Evolutionary conservation across 1,139 yeast genomes (phyloP).

Genomic region (Zygosaccharomyces sapae): DNA sequence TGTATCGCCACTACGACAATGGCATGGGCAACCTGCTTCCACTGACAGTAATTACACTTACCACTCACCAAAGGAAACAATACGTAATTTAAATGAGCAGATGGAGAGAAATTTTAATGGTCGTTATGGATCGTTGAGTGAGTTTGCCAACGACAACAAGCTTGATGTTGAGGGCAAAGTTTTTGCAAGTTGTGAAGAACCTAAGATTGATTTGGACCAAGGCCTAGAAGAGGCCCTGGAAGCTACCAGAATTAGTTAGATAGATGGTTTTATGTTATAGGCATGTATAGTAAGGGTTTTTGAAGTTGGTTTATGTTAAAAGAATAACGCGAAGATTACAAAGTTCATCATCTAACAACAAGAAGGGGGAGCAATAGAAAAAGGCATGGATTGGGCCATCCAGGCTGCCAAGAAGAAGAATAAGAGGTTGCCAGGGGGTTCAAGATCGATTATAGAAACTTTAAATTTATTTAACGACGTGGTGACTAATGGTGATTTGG

Average conservation of each 20-base stretch:
- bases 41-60: constrained; percentile 6
- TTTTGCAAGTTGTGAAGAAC: constrained; percentile 27
- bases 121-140: constrained; percentile 19
- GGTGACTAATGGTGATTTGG: constrained; percentile 21
- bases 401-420: constrained; percentile 31
- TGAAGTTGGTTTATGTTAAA: background rate
- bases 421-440: constrained; percentile 28
- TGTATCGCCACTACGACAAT: constrained; percentile 5
- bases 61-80: constrained; percentile 21
- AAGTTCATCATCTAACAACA: constrained; percentile 3
- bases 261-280: background rate
- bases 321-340: constrained; percentile 2
- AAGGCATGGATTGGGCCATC: constrained; percentile 33
- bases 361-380: background rate
- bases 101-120: constrained; percentile 29
- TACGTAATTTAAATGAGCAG: constrained; percentile 29
- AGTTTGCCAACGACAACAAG: constrained; percentile 24
- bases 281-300: background rate
- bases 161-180: constrained; percentile 20
- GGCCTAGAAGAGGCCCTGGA: constrained; percentile 3
- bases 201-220: constrained; percentile 19
- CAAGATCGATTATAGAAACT: constrained; percentile 34
- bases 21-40: background rate
- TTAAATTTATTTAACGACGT: constrained; percentile 29
- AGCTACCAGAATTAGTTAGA: constrained; percentile 3